Evolutionary conservation across 1,284 basidiomycete species (phyloP), one percentile per base, ranked within the genome.

Genomic region (Trametes polyzona): DNA sequence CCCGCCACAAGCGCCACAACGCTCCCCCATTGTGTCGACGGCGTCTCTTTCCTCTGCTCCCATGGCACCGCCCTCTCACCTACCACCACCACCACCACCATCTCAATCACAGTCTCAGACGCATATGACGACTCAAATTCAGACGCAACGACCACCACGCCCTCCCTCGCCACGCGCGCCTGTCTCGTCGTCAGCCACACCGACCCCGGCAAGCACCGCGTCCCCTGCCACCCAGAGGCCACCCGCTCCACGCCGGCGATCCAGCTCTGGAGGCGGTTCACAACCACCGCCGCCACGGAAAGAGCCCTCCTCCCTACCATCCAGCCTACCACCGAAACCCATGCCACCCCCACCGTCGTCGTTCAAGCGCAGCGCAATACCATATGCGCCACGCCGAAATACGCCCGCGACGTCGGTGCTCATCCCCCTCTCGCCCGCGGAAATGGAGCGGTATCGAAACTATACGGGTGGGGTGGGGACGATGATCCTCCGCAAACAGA

Each of bases 331-430:
- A 19, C 59, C 51, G 21, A 61, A 61, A 27, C 62, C 62, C 10
- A 57, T 61, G 51, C 62, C 63, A 8, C 62, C 66, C 1, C 59
- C 65, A 16, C 64, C 65, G 12, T 61, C 58, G 36, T 58, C 60
- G 60, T 47, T 43, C 47, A 66, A 46, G 55, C 62, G 52, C 42
- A 65, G 47, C 55, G 56, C 48, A 41, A 70, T 85, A 32, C 85
- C 87, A 8, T 92, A 92, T 69, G 83, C 80, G 47, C 90, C 90
- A 3, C 78, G 79, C 47, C 79, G 89, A 47, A 77, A 81, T 59
- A 83, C 90, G 0, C 80, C 85, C 14, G 76, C 90, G 9, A 71
- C 71, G 24, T 83, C 83, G 8, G 81, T 92, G 33, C 79, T 90
- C 58, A 68, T 81, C 12, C 90, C 90, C 3, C 79, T 92, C 63